Evolutionary conservation across 2,329 filamentous ascomycete genomes (phyloP).

Genomic region (Akanthomyces dipterigenus): DNA sequence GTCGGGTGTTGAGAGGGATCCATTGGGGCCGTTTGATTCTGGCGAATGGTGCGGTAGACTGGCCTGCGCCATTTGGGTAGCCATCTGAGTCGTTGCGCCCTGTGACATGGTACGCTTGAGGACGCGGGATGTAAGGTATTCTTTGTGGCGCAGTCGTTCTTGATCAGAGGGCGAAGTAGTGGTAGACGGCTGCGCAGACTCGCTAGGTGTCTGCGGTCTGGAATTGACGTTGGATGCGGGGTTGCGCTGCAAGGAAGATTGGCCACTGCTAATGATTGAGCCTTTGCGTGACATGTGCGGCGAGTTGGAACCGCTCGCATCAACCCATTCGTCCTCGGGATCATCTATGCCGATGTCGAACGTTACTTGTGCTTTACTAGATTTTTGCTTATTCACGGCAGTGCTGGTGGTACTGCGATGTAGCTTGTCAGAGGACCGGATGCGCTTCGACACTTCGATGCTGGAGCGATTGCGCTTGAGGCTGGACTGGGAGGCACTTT

Average conservation of each 20-base stretch:
- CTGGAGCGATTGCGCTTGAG: constrained; percentile 56
- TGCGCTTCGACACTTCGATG: constrained; percentile 46
- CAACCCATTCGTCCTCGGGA: constrained; percentile 57
- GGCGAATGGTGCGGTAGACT: constrained; percentile 31
- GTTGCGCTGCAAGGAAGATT: constrained; percentile 35
- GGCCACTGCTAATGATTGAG: constrained; percentile 43
- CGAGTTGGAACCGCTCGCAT: constrained; percentile 57
- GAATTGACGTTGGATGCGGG: constrained; percentile 20
- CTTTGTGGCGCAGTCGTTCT: constrained; percentile 47
- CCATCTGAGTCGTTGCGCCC: constrained; percentile 58
- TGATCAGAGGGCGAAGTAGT: constrained; percentile 28
- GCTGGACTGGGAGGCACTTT: constrained; percentile 47
- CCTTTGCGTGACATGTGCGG: constrained; percentile 44
- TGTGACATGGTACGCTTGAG: constrained; percentile 58
- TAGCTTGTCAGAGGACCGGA: constrained; percentile 44
- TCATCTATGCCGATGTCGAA: constrained; percentile 54
- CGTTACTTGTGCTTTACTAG: constrained; percentile 47
- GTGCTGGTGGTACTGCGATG: constrained; percentile 48
- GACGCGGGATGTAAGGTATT: constrained; percentile 60
- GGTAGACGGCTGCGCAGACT: constrained; percentile 15
- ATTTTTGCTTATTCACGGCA: constrained; percentile 34
- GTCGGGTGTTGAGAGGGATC: constrained; percentile 20
- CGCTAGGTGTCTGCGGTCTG: constrained; percentile 29
- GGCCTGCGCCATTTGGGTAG: constrained; percentile 43
- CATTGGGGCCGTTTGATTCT: constrained; percentile 22